A percentile compares a stretch with the other conserved stretches of the same genome.
Evolutionary conservation across 2,329 filamentous ascomycete genomes (phyloP).

Genomic region (Monosporascus sp.): DNA sequence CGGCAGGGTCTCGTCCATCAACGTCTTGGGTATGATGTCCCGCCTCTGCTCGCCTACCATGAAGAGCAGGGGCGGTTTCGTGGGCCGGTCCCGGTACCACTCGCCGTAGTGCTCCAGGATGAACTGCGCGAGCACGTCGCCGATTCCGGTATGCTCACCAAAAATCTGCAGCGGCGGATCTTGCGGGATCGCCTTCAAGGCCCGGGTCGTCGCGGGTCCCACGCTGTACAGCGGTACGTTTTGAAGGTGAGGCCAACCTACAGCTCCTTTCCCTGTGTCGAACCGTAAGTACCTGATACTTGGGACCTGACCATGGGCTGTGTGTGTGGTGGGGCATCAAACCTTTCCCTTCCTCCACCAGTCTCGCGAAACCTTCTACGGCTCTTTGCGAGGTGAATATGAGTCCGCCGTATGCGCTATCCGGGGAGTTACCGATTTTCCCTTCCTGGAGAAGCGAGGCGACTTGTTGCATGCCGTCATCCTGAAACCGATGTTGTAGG

Average conservation of each 20-base stretch:
- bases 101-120: slow-evolving; percentile 73
- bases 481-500: slow-evolving; percentile 63
- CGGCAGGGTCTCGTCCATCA: slow-evolving; percentile 55
- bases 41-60: slow-evolving; percentile 84
- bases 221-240: slow-evolving; percentile 68
- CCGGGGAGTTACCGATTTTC: slow-evolving; percentile 33
- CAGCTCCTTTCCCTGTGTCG: slow-evolving; percentile 9
- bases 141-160: slow-evolving; percentile 79
- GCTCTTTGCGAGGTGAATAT: slow-evolving; percentile 82
- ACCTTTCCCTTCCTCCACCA: slow-evolving; percentile 52
- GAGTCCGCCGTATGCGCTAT: slow-evolving; percentile 61
- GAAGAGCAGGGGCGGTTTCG: slow-evolving; percentile 68
- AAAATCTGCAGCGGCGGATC: slow-evolving; percentile 56
- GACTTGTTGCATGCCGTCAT: slow-evolving; percentile 51
- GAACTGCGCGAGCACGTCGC: slow-evolving; percentile 69
- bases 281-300: slow-evolving; percentile 1
- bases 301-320: slow-evolving; percentile 22
- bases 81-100: slow-evolving; percentile 38
- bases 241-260: slow-evolving; percentile 47
- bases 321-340: slow-evolving; percentile 10
- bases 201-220: slow-evolving; percentile 73
- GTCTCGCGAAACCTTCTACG: slow-evolving; percentile 67
- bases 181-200: slow-evolving; percentile 54
- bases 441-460: slow-evolving; percentile 41
- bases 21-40: slow-evolving; percentile 80